A percentile compares a stretch with the other conserved stretches of the same genome.
Conservation (phyloP, 768 basidiomycete species). For the Lactarius deliciosus region DNA sequence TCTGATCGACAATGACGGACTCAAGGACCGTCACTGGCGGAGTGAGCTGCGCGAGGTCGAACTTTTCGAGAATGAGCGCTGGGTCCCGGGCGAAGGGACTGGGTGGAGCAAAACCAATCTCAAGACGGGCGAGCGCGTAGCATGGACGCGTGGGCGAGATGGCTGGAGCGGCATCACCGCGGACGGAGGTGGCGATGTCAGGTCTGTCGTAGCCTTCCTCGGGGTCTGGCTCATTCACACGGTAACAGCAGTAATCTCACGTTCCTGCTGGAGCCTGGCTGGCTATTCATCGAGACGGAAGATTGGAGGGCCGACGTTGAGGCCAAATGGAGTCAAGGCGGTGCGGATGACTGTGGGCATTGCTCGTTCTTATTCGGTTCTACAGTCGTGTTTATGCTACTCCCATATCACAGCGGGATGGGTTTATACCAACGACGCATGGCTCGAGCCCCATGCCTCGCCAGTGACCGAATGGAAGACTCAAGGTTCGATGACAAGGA, state of each 20-base stretch:
- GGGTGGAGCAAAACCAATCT: slow-evolving; percentile 43
- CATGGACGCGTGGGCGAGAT: slow-evolving; percentile 73
- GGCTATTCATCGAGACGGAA: slow-evolving; percentile 74
- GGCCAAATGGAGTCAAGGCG: slow-evolving; percentile 52
- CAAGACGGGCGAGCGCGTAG: slow-evolving; percentile 47
- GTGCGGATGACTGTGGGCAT: slow-evolving; percentile 40
- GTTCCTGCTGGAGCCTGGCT: slow-evolving; percentile 71
- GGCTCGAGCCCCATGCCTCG: slow-evolving; percentile 52
- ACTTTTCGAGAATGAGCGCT: slow-evolving; percentile 81
- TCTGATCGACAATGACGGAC: slow-evolving; percentile 61
- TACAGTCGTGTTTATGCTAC: slow-evolving; percentile 26
- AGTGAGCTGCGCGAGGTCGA: slow-evolving; percentile 67
- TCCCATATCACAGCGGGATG: slow-evolving; percentile 56
- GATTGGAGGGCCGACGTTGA: slow-evolving; percentile 70
- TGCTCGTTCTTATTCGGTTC: neutral
- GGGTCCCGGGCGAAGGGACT: slow-evolving; percentile 34
- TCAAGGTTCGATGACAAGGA: slow-evolving; percentile 52
- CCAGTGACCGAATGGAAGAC: slow-evolving; percentile 46
- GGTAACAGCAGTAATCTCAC: slow-evolving; percentile 71
- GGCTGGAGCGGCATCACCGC: slow-evolving; percentile 62
- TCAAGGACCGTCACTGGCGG: slow-evolving; percentile 63
- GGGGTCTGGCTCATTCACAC: slow-evolving; percentile 17
- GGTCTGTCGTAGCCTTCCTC: slow-evolving; percentile 46
- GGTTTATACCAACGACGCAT: slow-evolving; percentile 78
- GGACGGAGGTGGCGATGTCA: slow-evolving; percentile 53